phyloP scores from a whole-genome alignment of 2,329 filamentous ascomycete species.

The Corniculantispora saksenae region DNA sequence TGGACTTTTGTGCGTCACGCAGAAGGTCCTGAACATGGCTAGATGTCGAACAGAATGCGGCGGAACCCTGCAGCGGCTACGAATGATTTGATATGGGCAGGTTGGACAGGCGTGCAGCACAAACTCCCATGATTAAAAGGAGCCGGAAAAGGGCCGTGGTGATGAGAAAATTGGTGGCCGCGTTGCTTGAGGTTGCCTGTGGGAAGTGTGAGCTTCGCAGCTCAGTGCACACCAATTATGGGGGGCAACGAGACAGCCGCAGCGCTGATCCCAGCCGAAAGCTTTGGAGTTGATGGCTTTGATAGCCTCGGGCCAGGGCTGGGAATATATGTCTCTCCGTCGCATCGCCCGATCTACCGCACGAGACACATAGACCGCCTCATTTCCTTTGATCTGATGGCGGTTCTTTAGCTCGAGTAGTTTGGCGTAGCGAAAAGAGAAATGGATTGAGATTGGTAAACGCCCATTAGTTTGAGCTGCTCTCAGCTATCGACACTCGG shows the following conservation, averaged over 20 bases:
- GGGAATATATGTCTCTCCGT: conserved; percentile 6
- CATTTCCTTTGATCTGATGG: too few relatives aligned
- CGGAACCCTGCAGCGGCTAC: not conserved
- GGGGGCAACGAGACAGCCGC: not conserved
- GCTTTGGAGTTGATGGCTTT: not conserved
- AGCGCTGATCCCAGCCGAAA: not conserved
- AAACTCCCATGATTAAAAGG: not conserved
- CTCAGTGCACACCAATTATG: not conserved
- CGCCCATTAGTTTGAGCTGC: not conserved
- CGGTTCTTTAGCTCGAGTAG: not conserved
- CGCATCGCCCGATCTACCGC: conserved; percentile 9
- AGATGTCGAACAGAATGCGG: not conserved
- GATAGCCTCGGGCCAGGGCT: not conserved
- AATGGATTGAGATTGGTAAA: not conserved
- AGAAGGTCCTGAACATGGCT: not conserved
- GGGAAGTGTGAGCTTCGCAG: not conserved
- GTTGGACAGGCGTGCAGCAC: not conserved
- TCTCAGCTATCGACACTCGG: not conserved
- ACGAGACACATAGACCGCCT: not conserved
- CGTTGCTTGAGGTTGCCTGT: not conserved
- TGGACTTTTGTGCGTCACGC: not conserved
- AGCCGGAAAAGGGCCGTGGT: conserved; percentile 11
- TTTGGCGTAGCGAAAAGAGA: not conserved
- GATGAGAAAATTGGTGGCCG: not conserved
- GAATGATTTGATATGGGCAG: not conserved